A percentile compares a stretch with the other conserved stretches of the same genome.
Evolutionary conservation across 176 grass and related monocot genomes (phyloP).

Genomic region (Phoenix dactylifera): DNA sequence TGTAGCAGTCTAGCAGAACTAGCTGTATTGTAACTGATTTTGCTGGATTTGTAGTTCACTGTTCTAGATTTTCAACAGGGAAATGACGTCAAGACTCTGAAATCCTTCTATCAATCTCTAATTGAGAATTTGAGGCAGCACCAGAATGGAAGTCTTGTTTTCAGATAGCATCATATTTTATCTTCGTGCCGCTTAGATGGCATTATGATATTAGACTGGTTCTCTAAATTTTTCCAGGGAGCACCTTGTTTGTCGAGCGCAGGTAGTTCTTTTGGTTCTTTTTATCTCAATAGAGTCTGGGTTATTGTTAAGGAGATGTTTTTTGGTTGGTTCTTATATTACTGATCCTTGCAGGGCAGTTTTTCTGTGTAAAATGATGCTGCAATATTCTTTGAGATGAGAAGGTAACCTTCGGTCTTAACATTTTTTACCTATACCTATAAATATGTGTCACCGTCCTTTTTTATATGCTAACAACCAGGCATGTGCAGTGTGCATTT

Average conservation of each 20-base stretch:
- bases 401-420: slow-evolving; percentile 32
- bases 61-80: slow-evolving; percentile 33
- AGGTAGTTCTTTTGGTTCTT: slow-evolving; percentile 21
- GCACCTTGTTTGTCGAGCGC: slow-evolving; percentile 20
- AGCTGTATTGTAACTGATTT: no score
- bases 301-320: neutral
- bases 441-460: no score
- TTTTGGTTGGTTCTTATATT: slow-evolving; percentile 18
- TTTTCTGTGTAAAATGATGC: slow-evolving; percentile 45
- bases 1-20: no score
- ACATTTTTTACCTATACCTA: no score
- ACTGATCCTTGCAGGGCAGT: slow-evolving; percentile 30
- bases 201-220: slow-evolving; percentile 7
- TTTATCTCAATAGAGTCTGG: neutral
- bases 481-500: no score
- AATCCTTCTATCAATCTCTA: slow-evolving; percentile 77
- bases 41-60: no score
- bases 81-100: slow-evolving; percentile 75
- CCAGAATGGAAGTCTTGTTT: slow-evolving; percentile 83
- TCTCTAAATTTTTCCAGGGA: neutral
- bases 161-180: slow-evolving; percentile 66
- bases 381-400: slow-evolving; percentile 30
- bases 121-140: slow-evolving; percentile 83
- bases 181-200: slow-evolving; percentile 4
- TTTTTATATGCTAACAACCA: no score